A percentile compares a stretch with the other conserved stretches of the same genome.
phyloP scores from a whole-genome alignment of 306 rosid genomes.

The Oemleria cerasiformis region DNA sequence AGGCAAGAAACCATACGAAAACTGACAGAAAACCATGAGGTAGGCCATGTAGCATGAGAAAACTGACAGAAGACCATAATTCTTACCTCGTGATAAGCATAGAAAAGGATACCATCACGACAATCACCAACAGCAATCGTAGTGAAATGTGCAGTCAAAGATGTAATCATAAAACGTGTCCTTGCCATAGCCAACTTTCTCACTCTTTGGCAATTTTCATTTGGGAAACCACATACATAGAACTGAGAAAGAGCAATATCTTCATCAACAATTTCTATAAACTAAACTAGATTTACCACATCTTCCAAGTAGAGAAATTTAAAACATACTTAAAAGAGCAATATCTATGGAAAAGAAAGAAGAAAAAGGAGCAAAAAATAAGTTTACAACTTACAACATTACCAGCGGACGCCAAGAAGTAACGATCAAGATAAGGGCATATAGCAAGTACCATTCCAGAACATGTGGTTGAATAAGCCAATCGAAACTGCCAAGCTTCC shows the following conservation, averaged over 20 bases:
- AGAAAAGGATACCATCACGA: conserved; percentile 89
- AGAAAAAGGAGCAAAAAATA: conserved; percentile 8
- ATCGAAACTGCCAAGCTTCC: conserved; percentile 88
- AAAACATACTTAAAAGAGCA: not conserved
- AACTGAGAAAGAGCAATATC: conserved; percentile 54
- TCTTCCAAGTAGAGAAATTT: not conserved
- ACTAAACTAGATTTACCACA: conserved; percentile 2
- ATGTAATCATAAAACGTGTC: conserved; percentile 68
- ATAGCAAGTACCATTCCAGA: conserved; percentile 78
- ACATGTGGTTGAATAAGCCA: conserved; percentile 52
- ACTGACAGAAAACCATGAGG: conserved; percentile 25
- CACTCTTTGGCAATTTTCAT: conserved; percentile 68
- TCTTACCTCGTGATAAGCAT: conserved; percentile 72
- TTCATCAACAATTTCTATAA: conserved; percentile 22
- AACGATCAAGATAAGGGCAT: conserved; percentile 88
- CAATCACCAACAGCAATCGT: conserved; percentile 95
- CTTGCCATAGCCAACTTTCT: conserved; percentile 60
- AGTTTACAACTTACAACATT: conserved; percentile 62
- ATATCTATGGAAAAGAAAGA: conserved; percentile 2
- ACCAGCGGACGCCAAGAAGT: conserved; percentile 90
- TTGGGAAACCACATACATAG: conserved; percentile 81
- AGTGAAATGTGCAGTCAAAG: conserved; percentile 72
- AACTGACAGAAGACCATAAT: conserved; percentile 22
- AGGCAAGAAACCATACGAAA: too few species aligned
- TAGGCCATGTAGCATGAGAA: not conserved